Conservation (phyloP, 2,329 filamentous ascomycete genomes). For the Blumeriella jaapii region DNA sequence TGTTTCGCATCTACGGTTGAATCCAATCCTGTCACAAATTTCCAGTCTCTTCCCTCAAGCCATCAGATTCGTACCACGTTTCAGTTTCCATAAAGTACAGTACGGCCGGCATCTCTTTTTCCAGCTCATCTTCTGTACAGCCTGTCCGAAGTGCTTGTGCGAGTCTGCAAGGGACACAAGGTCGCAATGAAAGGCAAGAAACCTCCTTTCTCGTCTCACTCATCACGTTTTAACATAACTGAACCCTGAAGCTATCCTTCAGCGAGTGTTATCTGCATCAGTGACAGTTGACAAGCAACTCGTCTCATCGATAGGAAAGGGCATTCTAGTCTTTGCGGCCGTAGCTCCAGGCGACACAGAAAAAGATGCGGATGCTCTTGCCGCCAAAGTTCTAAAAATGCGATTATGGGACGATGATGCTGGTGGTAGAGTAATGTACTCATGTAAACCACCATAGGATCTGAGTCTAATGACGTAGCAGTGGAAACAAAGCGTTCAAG, state of each 20-base stretch:
- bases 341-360: conserved; percentile 82
- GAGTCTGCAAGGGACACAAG: too few relatives aligned
- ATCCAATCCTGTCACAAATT: too few relatives aligned
- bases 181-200: conserved; percentile 10
- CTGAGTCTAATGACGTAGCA: conserved; percentile 29
- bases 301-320: conserved; percentile 82
- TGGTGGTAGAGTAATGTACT: conserved; percentile 20
- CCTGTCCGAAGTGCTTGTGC: too few relatives aligned
- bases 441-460: not conserved
- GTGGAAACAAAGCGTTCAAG: conserved; percentile 86
- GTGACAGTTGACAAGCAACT: conserved; percentile 88
- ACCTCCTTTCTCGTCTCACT: not conserved
- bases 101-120: too few relatives aligned
- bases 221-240: conserved; percentile 10
- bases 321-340: conserved; percentile 82
- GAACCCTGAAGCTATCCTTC: conserved; percentile 60
- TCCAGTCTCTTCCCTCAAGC: too few relatives aligned
- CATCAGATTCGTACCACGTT: too few relatives aligned
- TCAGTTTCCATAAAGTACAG: too few relatives aligned
- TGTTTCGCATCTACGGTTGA: too few relatives aligned
- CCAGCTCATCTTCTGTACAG: too few relatives aligned
- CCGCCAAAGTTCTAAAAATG: conserved; percentile 77
- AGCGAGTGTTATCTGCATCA: conserved; percentile 88
- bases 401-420: conserved; percentile 60
- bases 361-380: conserved; percentile 76